Conservation (phyloP, 2,329 filamentous ascomycete genomes). For the Aspergillus sp. region DNA sequence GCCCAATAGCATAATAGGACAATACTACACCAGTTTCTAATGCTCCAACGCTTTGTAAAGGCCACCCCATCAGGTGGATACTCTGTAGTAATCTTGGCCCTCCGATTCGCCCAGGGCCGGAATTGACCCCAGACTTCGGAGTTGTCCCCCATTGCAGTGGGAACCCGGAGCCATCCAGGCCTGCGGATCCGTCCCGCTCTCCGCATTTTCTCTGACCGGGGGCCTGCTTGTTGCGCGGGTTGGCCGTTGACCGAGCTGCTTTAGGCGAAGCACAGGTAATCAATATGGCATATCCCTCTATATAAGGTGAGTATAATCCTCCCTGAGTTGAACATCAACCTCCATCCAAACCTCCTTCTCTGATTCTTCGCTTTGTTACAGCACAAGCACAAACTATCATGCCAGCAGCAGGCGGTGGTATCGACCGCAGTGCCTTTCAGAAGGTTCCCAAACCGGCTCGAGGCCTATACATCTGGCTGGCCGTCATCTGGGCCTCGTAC, state of each 20-base stretch:
- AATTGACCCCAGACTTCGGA: neutral
- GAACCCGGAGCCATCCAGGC: neutral
- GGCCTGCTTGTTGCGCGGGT: neutral
- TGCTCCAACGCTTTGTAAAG: neutral
- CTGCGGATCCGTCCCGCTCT: constrained; percentile 2
- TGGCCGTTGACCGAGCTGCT: neutral
- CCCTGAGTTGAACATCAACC: neutral
- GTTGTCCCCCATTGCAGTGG: neutral
- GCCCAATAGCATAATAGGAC: neutral
- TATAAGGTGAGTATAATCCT: neutral
- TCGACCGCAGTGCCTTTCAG: constrained; percentile 23
- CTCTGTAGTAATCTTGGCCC: neutral
- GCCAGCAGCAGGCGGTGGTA: constrained; percentile 23
- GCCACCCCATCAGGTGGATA: neutral
- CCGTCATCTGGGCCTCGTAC: constrained; percentile 27
- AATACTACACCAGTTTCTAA: neutral
- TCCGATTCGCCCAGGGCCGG: neutral
- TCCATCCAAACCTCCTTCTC: neutral
- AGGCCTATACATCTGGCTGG: constrained; percentile 25
- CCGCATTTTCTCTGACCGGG: neutral
- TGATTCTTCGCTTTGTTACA: neutral
- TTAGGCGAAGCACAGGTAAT: neutral
- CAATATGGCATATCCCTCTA: neutral
- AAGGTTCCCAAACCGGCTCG: constrained; percentile 21
- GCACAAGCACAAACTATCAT: constrained; percentile 7